Evolutionary conservation across 129 eudicot genomes (phyloP), one percentile per base, ranked within the genome.

Genomic region (Escallonia herrerae): DNA sequence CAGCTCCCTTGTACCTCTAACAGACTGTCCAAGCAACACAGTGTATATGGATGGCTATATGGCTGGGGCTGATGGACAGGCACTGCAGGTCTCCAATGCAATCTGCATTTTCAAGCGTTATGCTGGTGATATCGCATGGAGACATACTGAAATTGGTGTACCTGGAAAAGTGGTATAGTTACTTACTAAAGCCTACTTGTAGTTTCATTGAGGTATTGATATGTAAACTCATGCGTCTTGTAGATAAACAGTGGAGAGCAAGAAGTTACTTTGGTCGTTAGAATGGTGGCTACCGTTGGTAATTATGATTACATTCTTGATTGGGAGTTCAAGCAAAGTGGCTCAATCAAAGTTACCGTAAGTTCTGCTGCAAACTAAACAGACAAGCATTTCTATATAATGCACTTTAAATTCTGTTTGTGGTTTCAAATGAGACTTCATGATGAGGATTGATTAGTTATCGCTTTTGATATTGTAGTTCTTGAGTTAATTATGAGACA

Each of bases 221-320:
- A 44, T 14, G 50, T 39, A 15, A 22, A 22, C 33, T 22, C 33
- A 22, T 22, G 33, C 33, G 33, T 65, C 4, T 53, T 80, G 80
- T 75, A 91, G 97, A 78, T 87, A 62, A 82, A 78, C 70, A 81
- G 73, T 38, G 97, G 87, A 65, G 81, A 81, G 65, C 72, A 77
- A 68, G 89, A 91, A 65, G 78, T 75, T 57, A 82, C 15, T 71
- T 76, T 87, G 76, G 95, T 91, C 33, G 96, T 91, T 40, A 81
- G 96, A 72, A 91, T 87, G 97, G 84, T 85, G 59, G 94, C 97
- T 40, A 82, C 97, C 2, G 96, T 91, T 12, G 96, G 97, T 50
- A 91, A 87, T 62, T 91, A 91, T 73, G 97, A 87, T 71, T 90
- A 91, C 51, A 72, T 87, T 51, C 84, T 91, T 56, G 97, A 91